Percentiles rank a stretch among this genome's conserved stretches.
Evolutionary conservation across 306 rosid genomes (phyloP).

Genomic region (apple (Malus domestica)): ASM211411v1 NC_041797.1:8280501-8281000

Average conservation of each 20-base stretch:
- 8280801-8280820: neutral
- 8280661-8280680: neutral
- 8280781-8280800: slow-evolving; percentile 11
- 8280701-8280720: neutral
- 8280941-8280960: neutral
- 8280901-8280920: neutral
- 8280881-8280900: slow-evolving; percentile 2
- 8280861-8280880: neutral
- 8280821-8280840: slow-evolving; percentile 1
- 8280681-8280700: neutral
- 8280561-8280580: neutral
- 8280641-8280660: neutral
- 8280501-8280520: neutral
- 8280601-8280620: neutral
- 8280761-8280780: slow-evolving; percentile 20
- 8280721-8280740: neutral
- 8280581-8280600: neutral
- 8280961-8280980: too few relatives aligned
- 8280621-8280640: neutral
- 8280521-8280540: neutral
- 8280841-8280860: neutral
- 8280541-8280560: too few relatives aligned
- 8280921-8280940: slow-evolving; percentile 24
- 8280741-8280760: neutral
- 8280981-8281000: neutral